Evolutionary conservation across 768 basidiomycete species (phyloP), one percentile per base, ranked within the genome.

Genomic region (Strobilomyces confusus): DNA sequence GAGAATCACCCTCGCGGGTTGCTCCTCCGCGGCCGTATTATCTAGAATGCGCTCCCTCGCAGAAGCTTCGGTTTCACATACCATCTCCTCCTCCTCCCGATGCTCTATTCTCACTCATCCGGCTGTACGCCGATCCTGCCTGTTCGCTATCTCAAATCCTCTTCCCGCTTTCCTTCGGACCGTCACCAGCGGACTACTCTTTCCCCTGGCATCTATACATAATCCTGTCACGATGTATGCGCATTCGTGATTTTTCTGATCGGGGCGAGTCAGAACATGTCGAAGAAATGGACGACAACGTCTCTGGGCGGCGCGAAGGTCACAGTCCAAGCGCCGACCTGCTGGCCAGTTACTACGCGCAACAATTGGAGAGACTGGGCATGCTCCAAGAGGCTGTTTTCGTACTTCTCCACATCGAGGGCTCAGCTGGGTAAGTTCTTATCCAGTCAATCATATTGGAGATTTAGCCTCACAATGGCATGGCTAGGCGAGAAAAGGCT

Each of bases 191-290:
- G n/a, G 93, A 95, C 67, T 86, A 83, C 66, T 82, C 92, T 20
- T 73, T 97, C 51, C 79, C 89, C 8, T 99, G 95, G 95, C 93
- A 98, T 70, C 64, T 98, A 32, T 98, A 95, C 68, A 81, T 93
- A 50, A 74, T 98, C 32, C 74, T 98, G 44, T 88, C 93, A 15
- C 80, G 87, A 23, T 89, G 87, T 55, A 83, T 97, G 73, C 78
- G 86, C 25, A 72, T 88, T 34, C 81, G 94, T 20, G 95, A 98
- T 67, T 89, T 95, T 59, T 81, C 83, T n/a, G 95, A 98, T 67
- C 81, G 94, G 11, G 79, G 77, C 33, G 77, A 80, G 19, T 69
- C 76, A 4, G 74, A 73, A 25, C 57, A 68, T 56, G 55, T 71
- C 51, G 59, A 55, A 32, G 68, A 69, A 45, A 68, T 73, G 48